Percentiles rank a stretch among this genome's conserved stretches.
These are phyloP conservation scores for Diaporthe ampelina DNA, from an alignment of 2,329 filamentous ascomycete genomes.

Conservation along the genomic window DNA sequence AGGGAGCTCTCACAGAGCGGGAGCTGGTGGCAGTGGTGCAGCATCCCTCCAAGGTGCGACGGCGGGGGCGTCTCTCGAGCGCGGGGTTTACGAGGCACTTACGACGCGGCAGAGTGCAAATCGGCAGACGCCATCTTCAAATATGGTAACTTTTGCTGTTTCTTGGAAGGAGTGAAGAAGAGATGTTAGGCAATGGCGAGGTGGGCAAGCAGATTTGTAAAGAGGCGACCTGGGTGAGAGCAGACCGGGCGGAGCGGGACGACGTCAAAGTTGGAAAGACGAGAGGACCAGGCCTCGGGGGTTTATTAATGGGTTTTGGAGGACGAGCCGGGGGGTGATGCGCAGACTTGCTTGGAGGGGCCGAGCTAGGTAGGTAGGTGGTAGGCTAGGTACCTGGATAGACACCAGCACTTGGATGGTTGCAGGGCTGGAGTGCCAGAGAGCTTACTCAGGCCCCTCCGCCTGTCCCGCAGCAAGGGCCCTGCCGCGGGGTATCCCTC, in stretches of 20 bases:
- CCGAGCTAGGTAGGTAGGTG: slow-evolving; percentile 4
- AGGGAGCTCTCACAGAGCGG: slow-evolving; percentile 25
- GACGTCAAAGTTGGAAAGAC: slow-evolving; percentile 35
- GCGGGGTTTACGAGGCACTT: slow-evolving; percentile 44
- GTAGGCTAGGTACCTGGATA: neutral
- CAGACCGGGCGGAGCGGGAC: slow-evolving; percentile 32
- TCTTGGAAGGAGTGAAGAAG: slow-evolving; percentile 10
- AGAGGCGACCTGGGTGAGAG: slow-evolving; percentile 33
- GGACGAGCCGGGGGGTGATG: slow-evolving; percentile 35
- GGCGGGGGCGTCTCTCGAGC: slow-evolving; percentile 40
- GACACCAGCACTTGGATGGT: slow-evolving; percentile 10
- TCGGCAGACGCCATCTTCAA: slow-evolving; percentile 47
- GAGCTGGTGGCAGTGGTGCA: slow-evolving; percentile 15
- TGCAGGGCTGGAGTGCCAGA: slow-evolving; percentile 6
- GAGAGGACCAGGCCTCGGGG: slow-evolving; percentile 35
- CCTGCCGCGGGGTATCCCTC: slow-evolving; percentile 35
- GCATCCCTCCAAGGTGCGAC: slow-evolving; percentile 4
- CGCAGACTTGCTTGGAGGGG: slow-evolving; percentile 33
- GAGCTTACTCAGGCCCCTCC: slow-evolving; percentile 39
- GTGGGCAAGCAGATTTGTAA: slow-evolving; percentile 25
- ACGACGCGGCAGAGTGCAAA: slow-evolving; percentile 48
- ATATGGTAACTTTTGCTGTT: slow-evolving; percentile 45
- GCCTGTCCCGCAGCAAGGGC: slow-evolving; percentile 29
- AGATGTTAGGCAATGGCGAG: slow-evolving; percentile 27
- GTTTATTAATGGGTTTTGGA: slow-evolving; percentile 35